Conservation (phyloP, 768 basidiomycete species). For the Cyathus striatus region DNA sequence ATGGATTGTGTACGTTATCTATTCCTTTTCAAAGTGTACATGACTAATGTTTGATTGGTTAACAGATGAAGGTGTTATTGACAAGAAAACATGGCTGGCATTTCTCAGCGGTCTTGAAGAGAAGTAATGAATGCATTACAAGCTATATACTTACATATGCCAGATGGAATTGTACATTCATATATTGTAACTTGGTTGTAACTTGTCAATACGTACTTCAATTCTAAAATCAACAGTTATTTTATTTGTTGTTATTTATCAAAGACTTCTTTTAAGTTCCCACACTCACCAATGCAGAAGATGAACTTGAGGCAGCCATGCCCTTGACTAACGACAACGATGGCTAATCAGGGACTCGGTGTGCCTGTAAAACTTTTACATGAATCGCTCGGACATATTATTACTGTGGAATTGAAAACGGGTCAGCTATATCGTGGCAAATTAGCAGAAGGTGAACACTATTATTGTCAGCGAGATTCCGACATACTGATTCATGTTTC, state of each 20-base stretch:
- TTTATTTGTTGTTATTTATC: constrained; percentile 6
- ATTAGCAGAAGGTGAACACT: constrained; percentile 82
- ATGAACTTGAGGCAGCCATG: background rate
- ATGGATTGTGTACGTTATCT: constrained; percentile 67
- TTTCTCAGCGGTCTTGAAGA: constrained; percentile 77
- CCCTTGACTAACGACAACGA: constrained; percentile 19
- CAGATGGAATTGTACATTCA: too few relatives aligned
- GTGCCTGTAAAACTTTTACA: constrained; percentile 96
- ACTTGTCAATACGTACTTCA: too few relatives aligned
- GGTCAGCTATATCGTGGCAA: constrained; percentile 97
- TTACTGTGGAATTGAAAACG: constrained; percentile 98
- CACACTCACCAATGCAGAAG: background rate
- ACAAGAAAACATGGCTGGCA: constrained; percentile 92
- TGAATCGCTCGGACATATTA: constrained; percentile 92
- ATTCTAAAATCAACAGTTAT: too few relatives aligned
- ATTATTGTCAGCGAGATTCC: background rate
- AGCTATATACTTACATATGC: too few relatives aligned
- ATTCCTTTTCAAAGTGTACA: background rate
- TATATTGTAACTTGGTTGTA: too few relatives aligned
- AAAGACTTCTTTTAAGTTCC: too few relatives aligned
- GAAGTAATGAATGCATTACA: constrained; percentile 28
- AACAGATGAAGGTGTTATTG: constrained; percentile 83
- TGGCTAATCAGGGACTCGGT: constrained; percentile 69
- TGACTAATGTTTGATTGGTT: background rate
- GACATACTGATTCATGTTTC: constrained; percentile 10